Evolutionary conservation across 2,329 filamentous ascomycete species (phyloP).

Genomic region (Fusarium marasasianum): DNA sequence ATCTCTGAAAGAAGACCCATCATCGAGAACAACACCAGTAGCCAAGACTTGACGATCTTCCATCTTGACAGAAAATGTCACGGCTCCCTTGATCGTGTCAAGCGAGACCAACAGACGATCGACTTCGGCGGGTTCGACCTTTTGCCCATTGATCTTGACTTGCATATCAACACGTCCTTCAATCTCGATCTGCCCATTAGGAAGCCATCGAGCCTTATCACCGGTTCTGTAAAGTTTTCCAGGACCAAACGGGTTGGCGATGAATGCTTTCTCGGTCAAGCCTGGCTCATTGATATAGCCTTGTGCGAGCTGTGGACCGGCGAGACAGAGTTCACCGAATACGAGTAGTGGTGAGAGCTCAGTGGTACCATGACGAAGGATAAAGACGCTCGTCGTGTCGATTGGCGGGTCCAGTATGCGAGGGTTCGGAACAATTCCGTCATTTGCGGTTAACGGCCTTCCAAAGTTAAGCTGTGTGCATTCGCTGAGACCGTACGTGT

Average conservation of each 20-base stretch:
- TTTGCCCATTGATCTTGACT: constrained; percentile 39
- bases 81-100: not conserved
- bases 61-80: constrained; percentile 6
- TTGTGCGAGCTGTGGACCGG: constrained; percentile 24
- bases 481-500: constrained; percentile 34
- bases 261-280: constrained; percentile 13
- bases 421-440: not conserved
- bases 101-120: not conserved
- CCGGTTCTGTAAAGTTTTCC: constrained; percentile 34
- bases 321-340: constrained; percentile 33
- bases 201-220: constrained; percentile 27
- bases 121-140: constrained; percentile 23
- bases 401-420: not conserved
- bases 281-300: constrained; percentile 29
- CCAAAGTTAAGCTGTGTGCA: constrained; percentile 33
- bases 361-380: not conserved
- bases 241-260: constrained; percentile 18
- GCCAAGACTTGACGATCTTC: not conserved
- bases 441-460: not conserved
- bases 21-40: not conserved
- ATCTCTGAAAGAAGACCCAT: not conserved
- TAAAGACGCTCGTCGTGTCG: constrained; percentile 15
- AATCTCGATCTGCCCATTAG: constrained; percentile 28
- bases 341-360: constrained; percentile 16
- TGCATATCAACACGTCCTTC: constrained; percentile 38